Base-by-base conservation (phyloP, 1,139 yeast species). In the Waltiozyma sp. region DNA sequence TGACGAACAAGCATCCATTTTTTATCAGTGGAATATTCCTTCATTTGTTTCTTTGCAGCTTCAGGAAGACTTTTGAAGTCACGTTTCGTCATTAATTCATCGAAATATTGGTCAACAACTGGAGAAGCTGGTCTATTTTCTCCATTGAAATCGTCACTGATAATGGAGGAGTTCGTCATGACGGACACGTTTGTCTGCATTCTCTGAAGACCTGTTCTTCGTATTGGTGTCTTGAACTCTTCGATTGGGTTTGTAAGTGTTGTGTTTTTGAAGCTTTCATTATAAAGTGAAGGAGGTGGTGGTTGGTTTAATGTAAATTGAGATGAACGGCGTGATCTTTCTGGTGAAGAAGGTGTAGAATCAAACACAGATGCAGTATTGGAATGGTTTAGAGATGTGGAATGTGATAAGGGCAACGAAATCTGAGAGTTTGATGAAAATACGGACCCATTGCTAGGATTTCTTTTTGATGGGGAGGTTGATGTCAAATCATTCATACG, bases 1-100 rank as follows among this genome's bases (percentile, higher is more conserved):
- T 91, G 97, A 53, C 83, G 79, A 38, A 91, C 83, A 53, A 91
- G 70, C 80, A 85, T 78, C 51, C 51, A 48, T 62, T 91, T 91
- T 54, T 88, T 86, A 43, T 82, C 85, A 0, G 77, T 68, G 38
- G 83, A 75, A 56, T 84, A 88, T 50, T 74, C 76, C 55, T 78
- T 69, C 83, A 91, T 79, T 59, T 86, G 94, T 48, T 71, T 75
- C 51, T 81, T 81, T 10, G 94, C 95, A 46, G 75, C 77, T 24
- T 76, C 75, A 0, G 96, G 95, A 41, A 88, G 68, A 44, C 84
- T 76, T 52, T 80, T 78, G 60, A 86, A 83, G 58, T 88, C 94
- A 55, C 96, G 73, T 55, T 83, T 81, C 46, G 80, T 82, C 88
- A 85, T 77, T 49, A 83, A 70, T 45, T 77, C 81, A 46, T 75